Conservation (phyloP, 768 basidiomycete genomes). For the Agaricus bisporus region DNA sequence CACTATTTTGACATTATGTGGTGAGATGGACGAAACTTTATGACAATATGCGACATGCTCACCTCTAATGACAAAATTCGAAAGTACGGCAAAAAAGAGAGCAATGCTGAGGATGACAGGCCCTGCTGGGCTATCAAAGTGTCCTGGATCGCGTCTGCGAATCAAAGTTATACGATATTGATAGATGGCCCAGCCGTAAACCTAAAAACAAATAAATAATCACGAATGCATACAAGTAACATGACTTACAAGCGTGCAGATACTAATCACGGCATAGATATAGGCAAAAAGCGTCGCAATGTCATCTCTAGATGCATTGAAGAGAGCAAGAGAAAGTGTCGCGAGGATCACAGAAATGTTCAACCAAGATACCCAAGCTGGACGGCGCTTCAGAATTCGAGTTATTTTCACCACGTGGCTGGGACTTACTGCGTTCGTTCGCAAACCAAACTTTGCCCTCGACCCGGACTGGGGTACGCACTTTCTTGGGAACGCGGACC, state of each 20-base stretch:
- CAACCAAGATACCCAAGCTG: conserved; percentile 92
- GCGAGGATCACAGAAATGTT: conserved; percentile 81
- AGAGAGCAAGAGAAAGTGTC: conserved; percentile 79
- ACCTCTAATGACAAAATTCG: conserved; percentile 88
- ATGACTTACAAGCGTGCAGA: conserved; percentile 53
- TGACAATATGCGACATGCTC: conserved; percentile 17
- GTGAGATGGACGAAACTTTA: no score
- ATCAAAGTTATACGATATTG: conserved; percentile 90
- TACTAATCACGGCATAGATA: conserved; percentile 73
- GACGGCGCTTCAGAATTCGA: background rate
- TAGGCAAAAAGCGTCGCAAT: conserved; percentile 77
- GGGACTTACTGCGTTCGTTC: conserved; percentile 76
- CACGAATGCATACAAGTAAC: background rate
- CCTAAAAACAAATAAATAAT: conserved; percentile 28
- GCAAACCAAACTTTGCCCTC: conserved; percentile 98
- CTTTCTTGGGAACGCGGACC: conserved; percentile 77
- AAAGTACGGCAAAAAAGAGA: conserved; percentile 82
- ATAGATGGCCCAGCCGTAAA: conserved; percentile 84
- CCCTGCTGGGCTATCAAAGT: conserved; percentile 81
- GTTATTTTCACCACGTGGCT: background rate
- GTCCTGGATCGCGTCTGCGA: conserved; percentile 77
- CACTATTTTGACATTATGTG: conserved; percentile 27
- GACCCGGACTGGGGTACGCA: conserved; percentile 75
- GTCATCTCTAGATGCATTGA: conserved; percentile 75
- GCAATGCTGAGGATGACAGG: conserved; percentile 77